Evolutionary conservation across 2,329 filamentous ascomycete genomes (phyloP).

Genomic region (Xylaria sp.): DNA sequence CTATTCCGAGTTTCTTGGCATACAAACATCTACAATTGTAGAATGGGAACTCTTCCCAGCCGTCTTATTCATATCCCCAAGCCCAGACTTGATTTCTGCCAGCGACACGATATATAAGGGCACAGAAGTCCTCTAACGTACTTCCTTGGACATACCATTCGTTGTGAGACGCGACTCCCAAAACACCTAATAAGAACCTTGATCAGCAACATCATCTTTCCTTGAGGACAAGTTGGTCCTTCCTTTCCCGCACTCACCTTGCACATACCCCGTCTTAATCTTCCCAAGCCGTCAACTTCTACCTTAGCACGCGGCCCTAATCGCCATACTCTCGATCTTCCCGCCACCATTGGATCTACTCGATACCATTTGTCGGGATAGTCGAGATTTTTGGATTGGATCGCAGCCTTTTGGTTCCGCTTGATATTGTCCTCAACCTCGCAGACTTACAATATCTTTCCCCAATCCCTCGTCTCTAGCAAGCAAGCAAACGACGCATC

Average conservation of each 20-base stretch:
- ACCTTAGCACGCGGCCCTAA: conserved; percentile 17
- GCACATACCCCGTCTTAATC: conserved; percentile 18
- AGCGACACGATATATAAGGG: conserved; percentile 2
- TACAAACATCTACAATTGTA: conserved; percentile 14
- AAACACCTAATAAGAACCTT: not conserved
- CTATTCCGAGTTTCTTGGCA: not conserved
- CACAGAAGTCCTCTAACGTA: not conserved
- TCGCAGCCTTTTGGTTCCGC: conserved; percentile 38
- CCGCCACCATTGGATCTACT: conserved; percentile 36
- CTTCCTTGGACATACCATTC: conserved; percentile 12
- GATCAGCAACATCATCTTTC: conserved; percentile 16
- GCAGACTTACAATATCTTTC: conserved; percentile 43
- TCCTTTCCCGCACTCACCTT: conserved; percentile 11
- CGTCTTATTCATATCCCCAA: not conserved
- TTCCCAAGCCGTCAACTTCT: not conserved
- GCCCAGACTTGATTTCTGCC: not conserved
- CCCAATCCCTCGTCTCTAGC: conserved; percentile 16
- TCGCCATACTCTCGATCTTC: conserved; percentile 26
- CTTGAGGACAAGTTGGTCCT: conserved; percentile 14
- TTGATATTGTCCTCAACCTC: conserved; percentile 37
- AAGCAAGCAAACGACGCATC: conserved; percentile 7
- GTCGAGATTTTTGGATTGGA: conserved; percentile 44
- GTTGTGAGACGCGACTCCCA: conserved; percentile 25
- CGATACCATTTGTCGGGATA: conserved; percentile 29
- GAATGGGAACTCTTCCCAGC: not conserved